Evolutionary conservation across 2,329 filamentous ascomycete species (phyloP).

Genomic region (Hypoxylon rubiginosum): DNA sequence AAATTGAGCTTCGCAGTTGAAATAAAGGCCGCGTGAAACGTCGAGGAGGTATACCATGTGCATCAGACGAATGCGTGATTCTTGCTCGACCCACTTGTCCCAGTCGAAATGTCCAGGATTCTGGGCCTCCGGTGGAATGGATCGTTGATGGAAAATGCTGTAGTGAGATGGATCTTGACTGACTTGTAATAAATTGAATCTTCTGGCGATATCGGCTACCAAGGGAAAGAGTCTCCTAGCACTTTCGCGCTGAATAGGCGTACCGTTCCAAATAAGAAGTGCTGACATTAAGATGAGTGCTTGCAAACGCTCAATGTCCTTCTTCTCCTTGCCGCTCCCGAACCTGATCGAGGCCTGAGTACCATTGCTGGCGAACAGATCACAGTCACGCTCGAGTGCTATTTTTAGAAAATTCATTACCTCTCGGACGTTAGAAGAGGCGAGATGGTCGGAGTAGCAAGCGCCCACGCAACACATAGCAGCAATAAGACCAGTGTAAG

Average conservation of each 20-base stretch:
- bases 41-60: constrained; percentile 75
- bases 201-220: constrained; percentile 69
- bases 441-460: constrained; percentile 77
- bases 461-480: constrained; percentile 81
- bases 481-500: constrained; percentile 75
- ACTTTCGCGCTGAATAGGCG: constrained; percentile 72
- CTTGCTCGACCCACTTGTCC: constrained; percentile 77
- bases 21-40: constrained; percentile 76
- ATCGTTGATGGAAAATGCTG: constrained; percentile 72
- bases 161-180: constrained; percentile 63
- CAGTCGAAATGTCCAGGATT: constrained; percentile 72
- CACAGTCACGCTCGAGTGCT: constrained; percentile 70
- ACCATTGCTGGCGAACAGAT: constrained; percentile 57
- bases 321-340: constrained; percentile 54
- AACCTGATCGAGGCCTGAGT: constrained; percentile 56
- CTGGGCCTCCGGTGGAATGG: constrained; percentile 61
- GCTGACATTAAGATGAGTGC: constrained; percentile 73
- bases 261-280: constrained; percentile 78
- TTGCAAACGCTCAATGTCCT: constrained; percentile 75
- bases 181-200: constrained; percentile 68
- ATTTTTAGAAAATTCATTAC: constrained; percentile 74
- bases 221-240: constrained; percentile 71
- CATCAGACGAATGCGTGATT: constrained; percentile 75
- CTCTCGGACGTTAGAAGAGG: constrained; percentile 72
- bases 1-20: constrained; percentile 75